phyloP scores from a whole-genome alignment of 2,329 filamentous ascomycete genomes.

The Emmonsia crescens region DNA sequence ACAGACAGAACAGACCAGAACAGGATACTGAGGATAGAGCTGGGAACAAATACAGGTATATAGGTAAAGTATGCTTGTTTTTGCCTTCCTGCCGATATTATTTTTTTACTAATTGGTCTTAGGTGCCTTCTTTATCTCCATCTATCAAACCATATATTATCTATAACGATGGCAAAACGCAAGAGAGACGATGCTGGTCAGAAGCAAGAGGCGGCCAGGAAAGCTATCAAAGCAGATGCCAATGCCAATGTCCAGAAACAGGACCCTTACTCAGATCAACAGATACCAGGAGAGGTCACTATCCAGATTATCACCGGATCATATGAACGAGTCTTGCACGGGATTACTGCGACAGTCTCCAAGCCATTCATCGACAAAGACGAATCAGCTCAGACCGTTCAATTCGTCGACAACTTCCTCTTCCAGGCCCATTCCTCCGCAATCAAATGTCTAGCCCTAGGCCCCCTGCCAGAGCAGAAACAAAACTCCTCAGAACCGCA shows the following conservation, averaged over 20 bases:
- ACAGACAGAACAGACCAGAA: too few species aligned
- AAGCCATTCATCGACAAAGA: conserved; percentile 19
- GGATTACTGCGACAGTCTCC: conserved; percentile 65
- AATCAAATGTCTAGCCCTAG: conserved; percentile 79
- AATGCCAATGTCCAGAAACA: conserved; percentile 5
- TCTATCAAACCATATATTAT: background rate
- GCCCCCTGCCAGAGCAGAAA: conserved; percentile 51
- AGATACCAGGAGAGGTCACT: conserved; percentile 35
- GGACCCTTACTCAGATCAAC: conserved; percentile 14
- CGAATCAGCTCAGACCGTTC: conserved; percentile 32
- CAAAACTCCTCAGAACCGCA: conserved; percentile 46
- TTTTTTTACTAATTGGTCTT: background rate
- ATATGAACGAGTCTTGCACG: conserved; percentile 88
- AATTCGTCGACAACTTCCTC: conserved; percentile 85
- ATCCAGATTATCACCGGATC: conserved; percentile 87
- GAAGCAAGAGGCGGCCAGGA: conserved; percentile 21
- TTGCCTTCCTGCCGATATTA: background rate
- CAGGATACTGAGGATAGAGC: background rate
- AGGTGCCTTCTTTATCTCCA: background rate
- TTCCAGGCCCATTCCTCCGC: conserved; percentile 89
- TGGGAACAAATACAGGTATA: background rate
- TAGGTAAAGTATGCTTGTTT: background rate
- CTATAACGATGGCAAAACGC: conserved; percentile 34
- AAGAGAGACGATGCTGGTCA: conserved; percentile 31
- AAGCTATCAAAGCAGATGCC: conserved; percentile 23